Evolutionary conservation across 2,329 filamentous ascomycete species (phyloP), one percentile per base, ranked within the genome.

Genomic region (Knufia petricola): DNA sequence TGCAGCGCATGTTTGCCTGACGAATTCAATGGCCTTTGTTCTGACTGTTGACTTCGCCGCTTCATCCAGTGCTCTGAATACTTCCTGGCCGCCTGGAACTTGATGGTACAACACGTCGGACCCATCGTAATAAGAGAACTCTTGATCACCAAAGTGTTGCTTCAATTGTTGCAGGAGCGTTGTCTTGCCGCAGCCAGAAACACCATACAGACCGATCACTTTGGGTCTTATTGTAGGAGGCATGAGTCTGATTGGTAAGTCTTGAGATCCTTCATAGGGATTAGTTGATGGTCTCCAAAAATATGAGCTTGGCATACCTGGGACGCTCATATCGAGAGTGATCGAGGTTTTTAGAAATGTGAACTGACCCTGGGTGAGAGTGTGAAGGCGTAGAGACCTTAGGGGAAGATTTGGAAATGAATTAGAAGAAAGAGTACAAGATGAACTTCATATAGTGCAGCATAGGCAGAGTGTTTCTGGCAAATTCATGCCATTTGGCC

Each of bases 131-230:
- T 76, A 77, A 0, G 32, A 21, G 54, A 75, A 77, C 0, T 59
- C 4, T 1, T 61, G 47, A 10, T 62, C 13, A 2, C 53, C 59
- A 1, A 75, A 60, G 1, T 62, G 15, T 1, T 59, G 3, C 39
- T 65, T 63, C 4, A 81, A 55, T 7, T 69, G 40, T 0, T 64
- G 56, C 12, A 79, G 50, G 4, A 75, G 50, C 32, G 60, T 66
- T 0, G 72, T 69, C 58, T 80, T 80, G 3, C 77, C 77, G n/a
- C 60, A 71, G 1, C 74, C 76, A 1, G 74, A 63, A 31, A 80
- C 17, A 4, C 76, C 77, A 51, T 79, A 80, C 1, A 81, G 45
- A 2, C 75, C 76, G 24, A 81, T 60, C 15, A 79, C 60, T 1
- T 56, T 56, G 10, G 69, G 61, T 51, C 66, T 70, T 12, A 15